A percentile compares a stretch with the other conserved stretches of the same genome.
Evolutionary conservation across 352 stramenopile genomes (phyloP).

Genomic region (Peronospora tabacina): DNA sequence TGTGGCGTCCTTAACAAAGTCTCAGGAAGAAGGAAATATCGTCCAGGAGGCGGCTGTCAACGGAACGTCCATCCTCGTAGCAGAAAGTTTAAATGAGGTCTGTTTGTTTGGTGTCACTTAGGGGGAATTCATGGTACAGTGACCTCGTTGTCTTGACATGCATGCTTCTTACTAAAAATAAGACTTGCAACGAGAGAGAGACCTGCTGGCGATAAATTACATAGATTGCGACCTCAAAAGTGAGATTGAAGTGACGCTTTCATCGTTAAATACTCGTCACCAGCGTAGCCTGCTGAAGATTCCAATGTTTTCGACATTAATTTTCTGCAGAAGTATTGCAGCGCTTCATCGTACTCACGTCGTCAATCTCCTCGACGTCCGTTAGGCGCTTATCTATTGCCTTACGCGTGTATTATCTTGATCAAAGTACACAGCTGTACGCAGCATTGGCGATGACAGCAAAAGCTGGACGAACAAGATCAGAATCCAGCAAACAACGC

Average conservation of each 20-base stretch:
- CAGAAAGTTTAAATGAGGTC: slow-evolving; percentile 31
- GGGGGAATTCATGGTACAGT: not conserved
- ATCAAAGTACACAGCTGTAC: slow-evolving; percentile 47
- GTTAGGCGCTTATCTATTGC: slow-evolving; percentile 46
- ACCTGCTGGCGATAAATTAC: slow-evolving; percentile 28
- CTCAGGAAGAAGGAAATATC: slow-evolving; percentile 12
- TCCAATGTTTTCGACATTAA: slow-evolving; percentile 4
- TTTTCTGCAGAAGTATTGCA: slow-evolving; percentile 11
- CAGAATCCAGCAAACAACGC: slow-evolving; percentile 43
- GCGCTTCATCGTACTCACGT: slow-evolving; percentile 20
- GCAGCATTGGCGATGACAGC: slow-evolving; percentile 31
- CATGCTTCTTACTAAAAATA: not conserved
- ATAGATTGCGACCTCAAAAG: slow-evolving; percentile 23
- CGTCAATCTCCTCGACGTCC: slow-evolving; percentile 22
- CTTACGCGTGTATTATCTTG: slow-evolving; percentile 58
- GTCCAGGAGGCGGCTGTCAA: slow-evolving; percentile 8
- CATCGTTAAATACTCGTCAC: slow-evolving; percentile 1
- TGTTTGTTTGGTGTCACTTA: slow-evolving; percentile 19
- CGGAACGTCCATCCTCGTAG: slow-evolving; percentile 17
- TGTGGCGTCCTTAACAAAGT: slow-evolving; percentile 14
- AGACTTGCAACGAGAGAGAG: not conserved
- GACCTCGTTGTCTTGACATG: not conserved
- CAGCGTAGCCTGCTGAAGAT: slow-evolving; percentile 4
- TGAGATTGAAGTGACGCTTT: slow-evolving; percentile 10
- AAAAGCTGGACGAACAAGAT: slow-evolving; percentile 47